A percentile compares a stretch with the other conserved stretches of the same genome.
Conservation (phyloP, 2,329 filamentous ascomycete genomes). For the Thyridium curvatum region DNA sequence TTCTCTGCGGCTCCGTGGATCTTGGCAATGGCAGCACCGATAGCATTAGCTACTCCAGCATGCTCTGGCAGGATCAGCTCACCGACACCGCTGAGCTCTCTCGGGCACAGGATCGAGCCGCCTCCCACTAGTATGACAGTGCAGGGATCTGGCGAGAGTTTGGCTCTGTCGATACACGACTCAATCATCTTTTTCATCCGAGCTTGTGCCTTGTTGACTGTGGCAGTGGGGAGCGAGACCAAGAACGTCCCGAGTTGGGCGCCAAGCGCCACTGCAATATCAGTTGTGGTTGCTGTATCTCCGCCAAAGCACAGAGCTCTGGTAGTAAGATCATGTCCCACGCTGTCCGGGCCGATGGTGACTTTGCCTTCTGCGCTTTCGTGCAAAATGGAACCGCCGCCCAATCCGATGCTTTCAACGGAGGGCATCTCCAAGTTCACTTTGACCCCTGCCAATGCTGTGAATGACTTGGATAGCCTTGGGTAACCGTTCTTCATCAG, state of each 20-base stretch:
- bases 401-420: constrained; percentile 15
- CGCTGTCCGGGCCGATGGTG: constrained; percentile 15
- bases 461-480: constrained; percentile 13
- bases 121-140: constrained; percentile 15
- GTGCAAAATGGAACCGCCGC: constrained; percentile 9
- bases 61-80: constrained; percentile 11
- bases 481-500: constrained; percentile 14
- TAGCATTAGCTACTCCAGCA: constrained; percentile 14
- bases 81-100: constrained; percentile 10
- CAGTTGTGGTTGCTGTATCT: constrained; percentile 13
- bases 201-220: constrained; percentile 5
- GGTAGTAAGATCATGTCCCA: constrained; percentile 14
- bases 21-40: constrained; percentile 15
- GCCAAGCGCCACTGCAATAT: constrained; percentile 10
- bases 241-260: constrained; percentile 1
- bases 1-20: constrained; percentile 11
- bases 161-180: constrained; percentile 13
- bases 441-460: constrained; percentile 13
- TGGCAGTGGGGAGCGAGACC: not conserved
- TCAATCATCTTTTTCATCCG: constrained; percentile 12
- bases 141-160: constrained; percentile 12
- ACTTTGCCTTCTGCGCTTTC: constrained; percentile 5
- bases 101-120: constrained; percentile 12
- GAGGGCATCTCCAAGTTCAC: constrained; percentile 17
- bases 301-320: constrained; percentile 15